A percentile compares a stretch with the other conserved stretches of the same genome.
phyloP scores from a whole-genome alignment of 176 grass and related monocot species.

The Triticum timopheevii region DNA sequence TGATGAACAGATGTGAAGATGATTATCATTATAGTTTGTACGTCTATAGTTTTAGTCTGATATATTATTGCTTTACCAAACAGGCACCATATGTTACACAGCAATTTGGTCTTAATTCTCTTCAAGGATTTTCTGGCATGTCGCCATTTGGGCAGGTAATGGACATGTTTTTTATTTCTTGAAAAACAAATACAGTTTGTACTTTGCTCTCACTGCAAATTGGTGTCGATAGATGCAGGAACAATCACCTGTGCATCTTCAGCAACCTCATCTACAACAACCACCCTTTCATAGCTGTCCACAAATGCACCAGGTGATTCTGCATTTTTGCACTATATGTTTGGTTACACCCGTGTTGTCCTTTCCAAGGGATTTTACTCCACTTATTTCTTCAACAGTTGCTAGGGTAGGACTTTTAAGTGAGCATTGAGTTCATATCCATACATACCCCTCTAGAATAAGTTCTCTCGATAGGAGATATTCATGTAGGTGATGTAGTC shows the following conservation, averaged over 20 bases:
- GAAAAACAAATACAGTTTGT: background rate
- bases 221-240: constrained; percentile 62
- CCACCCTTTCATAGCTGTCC: constrained; percentile 60
- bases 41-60: background rate
- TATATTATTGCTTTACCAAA: constrained; percentile 26
- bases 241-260: constrained; percentile 42
- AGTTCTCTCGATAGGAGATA: background rate
- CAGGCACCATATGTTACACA: constrained; percentile 71
- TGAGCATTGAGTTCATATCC: background rate
- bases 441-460: background rate
- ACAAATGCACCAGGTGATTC: constrained; percentile 68
- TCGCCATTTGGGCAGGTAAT: constrained; percentile 83
- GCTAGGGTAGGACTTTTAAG: background rate
- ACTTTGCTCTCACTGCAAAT: constrained; percentile 1
- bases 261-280: constrained; percentile 63
- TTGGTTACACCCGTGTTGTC: background rate
- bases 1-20: no score
- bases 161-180: background rate
- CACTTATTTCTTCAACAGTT: background rate
- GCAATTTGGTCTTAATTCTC: constrained; percentile 69
- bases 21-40: no score
- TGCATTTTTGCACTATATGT: background rate
- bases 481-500: background rate
- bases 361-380: background rate
- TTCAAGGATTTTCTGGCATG: constrained; percentile 80